These are phyloP conservation scores for Fusarium sp. DNA, from an alignment of 2,329 filamentous ascomycete genomes.

Conservation along the genomic window DNA sequence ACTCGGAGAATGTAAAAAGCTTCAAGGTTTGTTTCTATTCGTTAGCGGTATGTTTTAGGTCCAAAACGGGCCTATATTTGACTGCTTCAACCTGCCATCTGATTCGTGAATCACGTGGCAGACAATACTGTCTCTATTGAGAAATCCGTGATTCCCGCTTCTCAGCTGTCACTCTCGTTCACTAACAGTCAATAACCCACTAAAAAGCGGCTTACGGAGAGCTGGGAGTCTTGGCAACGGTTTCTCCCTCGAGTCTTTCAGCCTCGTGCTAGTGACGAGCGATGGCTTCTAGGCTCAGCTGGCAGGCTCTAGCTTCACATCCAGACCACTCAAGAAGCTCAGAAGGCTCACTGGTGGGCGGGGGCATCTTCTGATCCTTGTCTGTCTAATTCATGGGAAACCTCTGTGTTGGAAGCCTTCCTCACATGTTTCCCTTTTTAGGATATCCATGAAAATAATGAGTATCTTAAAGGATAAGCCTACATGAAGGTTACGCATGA, in stretches of 20 bases:
- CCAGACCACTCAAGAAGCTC: constrained; percentile 26
- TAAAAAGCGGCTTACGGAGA: constrained; percentile 8
- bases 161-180: constrained; percentile 18
- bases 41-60: constrained; percentile 8
- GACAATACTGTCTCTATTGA: neutral
- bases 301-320: constrained; percentile 24
- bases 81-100: neutral
- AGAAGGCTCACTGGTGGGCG: constrained; percentile 20
- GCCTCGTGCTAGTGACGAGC: constrained; percentile 35
- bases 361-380: constrained; percentile 10
- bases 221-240: constrained; percentile 34
- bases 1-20: constrained; percentile 11
- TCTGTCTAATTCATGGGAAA: constrained; percentile 15
- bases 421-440: neutral
- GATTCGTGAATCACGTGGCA: constrained; percentile 15
- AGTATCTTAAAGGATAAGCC: neutral
- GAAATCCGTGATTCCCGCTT: constrained; percentile 3
- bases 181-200: neutral
- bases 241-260: constrained; percentile 15
- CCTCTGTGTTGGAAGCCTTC: neutral
- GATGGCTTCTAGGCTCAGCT: constrained; percentile 30
- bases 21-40: constrained; percentile 22
- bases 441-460: neutral
- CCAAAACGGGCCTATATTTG: neutral
- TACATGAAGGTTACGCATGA: neutral